Base-by-base conservation (phyloP, 352 stramenopile species). In the Globisporangium iwayamae region DNA sequence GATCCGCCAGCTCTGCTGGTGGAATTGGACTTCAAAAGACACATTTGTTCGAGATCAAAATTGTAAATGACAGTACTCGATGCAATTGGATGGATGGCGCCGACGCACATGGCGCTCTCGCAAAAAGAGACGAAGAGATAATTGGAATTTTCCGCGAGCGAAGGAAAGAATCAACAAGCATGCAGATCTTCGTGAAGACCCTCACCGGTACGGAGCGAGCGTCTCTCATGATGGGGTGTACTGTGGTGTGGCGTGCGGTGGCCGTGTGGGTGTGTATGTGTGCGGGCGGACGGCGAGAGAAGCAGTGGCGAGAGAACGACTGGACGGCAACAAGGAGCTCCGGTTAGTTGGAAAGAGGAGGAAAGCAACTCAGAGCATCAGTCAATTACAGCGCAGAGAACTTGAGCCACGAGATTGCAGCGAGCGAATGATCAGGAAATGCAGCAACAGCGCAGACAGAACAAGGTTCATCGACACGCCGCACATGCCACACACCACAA, bases 131-230 rank as follows among this genome's bases (percentile, higher is more conserved):
- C 61, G 32, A 56, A 20, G 43, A 51, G 55, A 63, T 60, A 76
- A 81, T 85, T 85, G 74, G 72, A 81, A 85, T 83, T 83, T 77
- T 83, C 74, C 75, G 73, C 69, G 67, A 81, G 58, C 65, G 58
- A 71, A 71, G 56, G 76, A 65, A 83, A 83, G 70, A 76, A 71
- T 75, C 70, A 74, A 76, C 67, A 69, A 88, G 74, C 63, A 87
- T 74, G 69, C 80, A 85, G 79, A 89, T 83, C 74, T 89, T 76
- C 67, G 69, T 75, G 28, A 75, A 75, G 69, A 75, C 69, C 45
- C 62, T 75, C 60, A 75, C 69, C 41, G 68, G 68, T 74, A 72
- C 50, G 56, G 16, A 56, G 38, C 7, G 16, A 25, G 20, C 22
- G 25, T 4, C 20, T 8, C 7, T 45, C 30, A n/a, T 6, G 36